Conservation (phyloP, 2,329 filamentous ascomycete genomes). For the Scleromitrula shiraiana region DNA sequence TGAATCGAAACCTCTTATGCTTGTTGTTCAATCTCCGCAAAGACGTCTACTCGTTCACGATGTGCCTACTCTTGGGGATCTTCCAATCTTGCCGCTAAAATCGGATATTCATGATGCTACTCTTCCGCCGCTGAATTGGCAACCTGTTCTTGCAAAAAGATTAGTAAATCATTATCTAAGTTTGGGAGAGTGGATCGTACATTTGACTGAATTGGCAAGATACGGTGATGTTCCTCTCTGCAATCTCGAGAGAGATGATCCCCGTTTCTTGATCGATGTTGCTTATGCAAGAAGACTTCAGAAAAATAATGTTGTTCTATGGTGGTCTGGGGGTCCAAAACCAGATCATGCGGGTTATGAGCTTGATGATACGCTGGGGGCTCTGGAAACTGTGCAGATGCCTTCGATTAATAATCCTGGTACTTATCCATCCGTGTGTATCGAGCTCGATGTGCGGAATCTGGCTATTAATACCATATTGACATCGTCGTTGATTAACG, state of each 20-base stretch:
- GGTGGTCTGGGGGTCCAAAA: constrained; percentile 84
- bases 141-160: constrained; percentile 76
- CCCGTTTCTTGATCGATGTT: constrained; percentile 89
- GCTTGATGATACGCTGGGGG: constrained; percentile 76
- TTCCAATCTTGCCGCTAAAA: constrained; percentile 74
- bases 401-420: constrained; percentile 88
- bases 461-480: constrained; percentile 96
- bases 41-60: constrained; percentile 74
- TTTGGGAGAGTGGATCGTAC: constrained; percentile 84
- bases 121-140: constrained; percentile 88
- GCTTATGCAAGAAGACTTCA: constrained; percentile 87
- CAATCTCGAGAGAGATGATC: constrained; percentile 91
- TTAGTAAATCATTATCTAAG: constrained; percentile 85
- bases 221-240: constrained; percentile 94
- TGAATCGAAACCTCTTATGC: constrained; percentile 68
- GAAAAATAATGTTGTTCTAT: constrained; percentile 86
- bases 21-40: constrained; percentile 88
- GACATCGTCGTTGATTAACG: constrained; percentile 92
- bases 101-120: constrained; percentile 79
- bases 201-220: constrained; percentile 77
- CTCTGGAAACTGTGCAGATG: constrained; percentile 83
- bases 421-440: constrained; percentile 91
- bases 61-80: constrained; percentile 73
- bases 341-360: constrained; percentile 97
- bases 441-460: constrained; percentile 89